A percentile compares a stretch with the other conserved stretches of the same genome.
Conservation (phyloP, 257 asterid genomes). For the Solanum dulcamara region DNA sequence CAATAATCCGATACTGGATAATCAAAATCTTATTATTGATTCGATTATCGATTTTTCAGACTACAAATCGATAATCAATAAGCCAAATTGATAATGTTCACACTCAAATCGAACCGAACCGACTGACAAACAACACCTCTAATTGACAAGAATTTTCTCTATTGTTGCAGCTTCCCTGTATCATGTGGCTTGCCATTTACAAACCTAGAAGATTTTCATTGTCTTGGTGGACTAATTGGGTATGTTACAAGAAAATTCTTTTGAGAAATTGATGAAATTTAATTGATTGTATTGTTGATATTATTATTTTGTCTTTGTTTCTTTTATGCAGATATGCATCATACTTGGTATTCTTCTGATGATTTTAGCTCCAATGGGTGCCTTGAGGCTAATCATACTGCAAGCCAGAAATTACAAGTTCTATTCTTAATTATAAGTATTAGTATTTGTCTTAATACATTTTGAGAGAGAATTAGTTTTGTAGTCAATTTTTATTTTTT, state of each 20-base stretch:
- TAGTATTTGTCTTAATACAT: background rate
- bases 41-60: background rate
- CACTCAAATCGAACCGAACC: background rate
- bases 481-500: background rate
- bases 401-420: conserved; percentile 22
- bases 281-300: background rate
- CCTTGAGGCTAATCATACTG: conserved; percentile 21
- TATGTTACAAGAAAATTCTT: background rate
- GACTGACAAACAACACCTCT: background rate
- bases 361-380: conserved; percentile 49
- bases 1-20: too few relatives aligned
- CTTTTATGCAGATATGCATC: conserved; percentile 27
- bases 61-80: background rate
- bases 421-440: conserved; percentile 22
- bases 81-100: background rate
- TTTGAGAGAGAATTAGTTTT: background rate
- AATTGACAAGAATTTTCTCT: background rate
- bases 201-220: background rate
- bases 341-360: conserved; percentile 27
- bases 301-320: background rate
- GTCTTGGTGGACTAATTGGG: conserved; percentile 41
- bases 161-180: conserved; percentile 12
- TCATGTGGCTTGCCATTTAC: background rate
- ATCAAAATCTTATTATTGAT: background rate
- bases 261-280: background rate